phyloP scores from a whole-genome alignment of 2,329 filamentous ascomycete genomes.

The Colletotrichum tropicale region DNA sequence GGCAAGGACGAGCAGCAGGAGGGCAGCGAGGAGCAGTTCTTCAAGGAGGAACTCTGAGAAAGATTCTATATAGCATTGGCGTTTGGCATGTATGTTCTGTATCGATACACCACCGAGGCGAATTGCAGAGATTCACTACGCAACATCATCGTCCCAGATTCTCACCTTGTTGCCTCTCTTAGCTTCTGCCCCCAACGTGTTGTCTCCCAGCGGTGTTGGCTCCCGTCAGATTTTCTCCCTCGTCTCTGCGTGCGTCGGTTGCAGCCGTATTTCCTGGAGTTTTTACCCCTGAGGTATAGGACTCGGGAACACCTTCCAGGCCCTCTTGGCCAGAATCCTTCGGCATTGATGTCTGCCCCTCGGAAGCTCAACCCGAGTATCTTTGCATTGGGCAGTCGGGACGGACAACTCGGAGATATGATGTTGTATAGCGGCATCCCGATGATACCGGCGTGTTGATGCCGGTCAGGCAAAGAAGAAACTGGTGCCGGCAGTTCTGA shows the following conservation, averaged over 20 bases:
- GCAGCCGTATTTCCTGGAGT: background rate
- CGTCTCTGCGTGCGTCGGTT: background rate
- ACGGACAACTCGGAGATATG: background rate
- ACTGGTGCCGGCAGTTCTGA: no score
- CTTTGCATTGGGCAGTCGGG: background rate
- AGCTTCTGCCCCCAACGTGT: background rate
- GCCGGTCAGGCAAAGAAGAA: no score
- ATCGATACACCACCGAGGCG: background rate
- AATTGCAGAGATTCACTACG: background rate
- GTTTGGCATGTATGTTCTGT: conserved; percentile 10
- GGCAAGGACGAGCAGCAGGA: background rate
- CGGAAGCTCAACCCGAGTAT: background rate
- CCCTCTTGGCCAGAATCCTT: background rate
- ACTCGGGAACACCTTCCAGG: background rate
- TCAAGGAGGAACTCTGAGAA: conserved; percentile 55
- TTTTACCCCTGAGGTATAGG: background rate
- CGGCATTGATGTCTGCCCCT: background rate
- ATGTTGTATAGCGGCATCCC: background rate
- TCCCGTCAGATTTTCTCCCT: background rate
- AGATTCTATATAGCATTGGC: conserved; percentile 7
- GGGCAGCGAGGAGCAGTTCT: conserved; percentile 51
- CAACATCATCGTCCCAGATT: background rate
- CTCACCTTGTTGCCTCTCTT: background rate
- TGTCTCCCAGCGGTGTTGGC: background rate
- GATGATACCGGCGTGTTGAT: background rate